Evolutionary conservation across 2,329 filamentous ascomycete species (phyloP), one percentile per base, ranked within the genome.

Genomic region (Sphaerulina populicola): DNA sequence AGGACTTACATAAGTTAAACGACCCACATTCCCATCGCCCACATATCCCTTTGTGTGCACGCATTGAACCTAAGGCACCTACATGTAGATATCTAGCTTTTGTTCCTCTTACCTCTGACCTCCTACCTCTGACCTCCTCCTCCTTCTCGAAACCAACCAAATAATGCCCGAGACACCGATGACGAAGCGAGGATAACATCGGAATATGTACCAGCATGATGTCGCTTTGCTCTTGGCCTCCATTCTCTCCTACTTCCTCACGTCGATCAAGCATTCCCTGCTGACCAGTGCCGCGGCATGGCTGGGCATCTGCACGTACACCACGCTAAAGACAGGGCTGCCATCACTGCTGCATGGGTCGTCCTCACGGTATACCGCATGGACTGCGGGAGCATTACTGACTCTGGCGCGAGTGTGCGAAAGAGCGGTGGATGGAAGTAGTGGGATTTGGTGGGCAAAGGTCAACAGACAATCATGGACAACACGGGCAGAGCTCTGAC

Each of bases 371-470:
- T 60, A 38, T 52, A 46, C 52, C 59, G 60, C 59, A 49, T 73
- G 71, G 71, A 58, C 65, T 15, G 70, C 71, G 4, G 73, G 72
- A 33, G 65, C 57, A 8, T 62, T 73, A 44, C 62, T 74, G 35
- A 71, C 68, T 9, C 57, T 75, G 44, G 65, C 69, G 21, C 63
- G 64, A 36, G 62, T 74, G 35, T 74, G 72, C 62, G 71, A 74
- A 55, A 59, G 72, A 48, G 68, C 71, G n/a, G 67, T 68, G 56
- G 70, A 72, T 54, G 68, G 67, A 46, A 63, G 68, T 53, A 63
- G 68, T 53, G 69, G 68, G 37, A 66, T 72, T n/a, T 70, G 71
- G 67, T 69, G 69, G 64, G 69, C 69, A 18, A 73, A 75, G 69
- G 73, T 74, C 54, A 57, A 53, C 47, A 27, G 5, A 50, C 29